Base-by-base conservation (phyloP, 768 basidiomycete species). In the Lentinus brumalis region DNA sequence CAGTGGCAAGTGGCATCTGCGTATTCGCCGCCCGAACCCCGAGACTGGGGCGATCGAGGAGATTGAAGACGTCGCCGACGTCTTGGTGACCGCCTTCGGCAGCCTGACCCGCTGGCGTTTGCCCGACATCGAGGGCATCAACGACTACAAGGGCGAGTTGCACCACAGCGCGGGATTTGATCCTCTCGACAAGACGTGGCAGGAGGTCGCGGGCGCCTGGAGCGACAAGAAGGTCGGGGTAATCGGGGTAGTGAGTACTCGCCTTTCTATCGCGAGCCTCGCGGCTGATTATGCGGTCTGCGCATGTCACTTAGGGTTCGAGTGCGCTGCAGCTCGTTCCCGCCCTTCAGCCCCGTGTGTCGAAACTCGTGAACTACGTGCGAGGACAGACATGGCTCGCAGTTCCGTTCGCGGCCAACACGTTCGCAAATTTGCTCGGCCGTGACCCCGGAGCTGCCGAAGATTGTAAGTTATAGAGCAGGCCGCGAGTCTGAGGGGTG, bases 101-200 rank as follows among this genome's bases (percentile, higher is more conserved):
- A 63, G 63, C 12, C 69, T 87, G 47, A 85, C 81, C 50, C 71
- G 83, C 7, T 88, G 86, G 86, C 76, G 79, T 31, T 89, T 86
- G 88, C 89, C 88, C 2, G 80, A 86, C 49, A 87, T 89, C 46
- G 70, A 76, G 8, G 87, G 86, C 5, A 69, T 88, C 30, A 71
- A 83, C 15, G 74, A 70, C 7, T 90, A 86, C 72, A 74, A 79
- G 60, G 89, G 88, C 5, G 77, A 74, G 51, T 69, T 88, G 14
- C 72, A 86, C 0, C 89, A 91, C 64, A 85, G 83, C n/a, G 88
- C 87, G 0, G 69, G 80, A 1, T 88, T 87, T 83, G 79, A 83
- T 15, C 74, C 75, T 21, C 64, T 63, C 11, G 65, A 67, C 18
- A 68, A 69, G 41, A 66, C 67, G 9, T 81, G 79, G 80, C 69